These are phyloP conservation scores for Sporothrix brasiliensis DNA, from an alignment of 2,329 filamentous ascomycete species.

Conservation along the genomic window DNA sequence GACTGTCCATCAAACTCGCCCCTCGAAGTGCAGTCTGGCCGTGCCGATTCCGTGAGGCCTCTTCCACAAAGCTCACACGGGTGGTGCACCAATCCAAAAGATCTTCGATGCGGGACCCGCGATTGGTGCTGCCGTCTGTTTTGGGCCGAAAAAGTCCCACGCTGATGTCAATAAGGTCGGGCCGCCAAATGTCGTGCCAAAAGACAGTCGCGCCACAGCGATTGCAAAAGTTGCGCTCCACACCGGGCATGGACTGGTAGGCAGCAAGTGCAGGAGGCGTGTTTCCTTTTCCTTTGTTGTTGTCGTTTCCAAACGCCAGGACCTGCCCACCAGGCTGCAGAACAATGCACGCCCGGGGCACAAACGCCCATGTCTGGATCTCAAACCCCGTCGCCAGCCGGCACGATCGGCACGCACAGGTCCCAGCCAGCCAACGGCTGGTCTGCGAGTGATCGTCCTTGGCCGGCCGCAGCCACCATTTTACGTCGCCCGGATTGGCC, in stretches of 20 bases:
- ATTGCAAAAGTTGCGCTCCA: slow-evolving; percentile 64
- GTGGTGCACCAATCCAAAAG: slow-evolving; percentile 66
- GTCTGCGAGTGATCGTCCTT: slow-evolving; percentile 14
- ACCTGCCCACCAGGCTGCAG: background rate
- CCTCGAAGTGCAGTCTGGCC: slow-evolving; percentile 41
- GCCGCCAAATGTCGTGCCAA: slow-evolving; percentile 58
- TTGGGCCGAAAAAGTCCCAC: slow-evolving; percentile 57
- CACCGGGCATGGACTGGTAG: slow-evolving; percentile 58
- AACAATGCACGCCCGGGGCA: slow-evolving; percentile 62
- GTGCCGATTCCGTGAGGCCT: slow-evolving; percentile 45
- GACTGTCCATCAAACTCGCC: slow-evolving; percentile 38
- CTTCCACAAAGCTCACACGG: slow-evolving; percentile 63
- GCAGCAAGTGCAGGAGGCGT: slow-evolving; percentile 36
- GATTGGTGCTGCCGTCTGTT: slow-evolving; percentile 34
- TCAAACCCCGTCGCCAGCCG: slow-evolving; percentile 64
- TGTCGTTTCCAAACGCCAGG: background rate
- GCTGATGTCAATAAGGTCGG: slow-evolving; percentile 65
- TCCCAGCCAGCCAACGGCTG: slow-evolving; percentile 57
- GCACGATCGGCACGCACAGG: slow-evolving; percentile 65
- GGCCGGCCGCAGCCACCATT: slow-evolving; percentile 61
- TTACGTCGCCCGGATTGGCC: slow-evolving; percentile 52
- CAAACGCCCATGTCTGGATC: slow-evolving; percentile 67
- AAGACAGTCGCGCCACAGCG: slow-evolving; percentile 67
- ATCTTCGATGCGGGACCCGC: slow-evolving; percentile 56
- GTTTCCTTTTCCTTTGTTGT: background rate